phyloP scores from a whole-genome alignment of 2,329 filamentous ascomycete genomes.

The Aspergillus melleus region DNA sequence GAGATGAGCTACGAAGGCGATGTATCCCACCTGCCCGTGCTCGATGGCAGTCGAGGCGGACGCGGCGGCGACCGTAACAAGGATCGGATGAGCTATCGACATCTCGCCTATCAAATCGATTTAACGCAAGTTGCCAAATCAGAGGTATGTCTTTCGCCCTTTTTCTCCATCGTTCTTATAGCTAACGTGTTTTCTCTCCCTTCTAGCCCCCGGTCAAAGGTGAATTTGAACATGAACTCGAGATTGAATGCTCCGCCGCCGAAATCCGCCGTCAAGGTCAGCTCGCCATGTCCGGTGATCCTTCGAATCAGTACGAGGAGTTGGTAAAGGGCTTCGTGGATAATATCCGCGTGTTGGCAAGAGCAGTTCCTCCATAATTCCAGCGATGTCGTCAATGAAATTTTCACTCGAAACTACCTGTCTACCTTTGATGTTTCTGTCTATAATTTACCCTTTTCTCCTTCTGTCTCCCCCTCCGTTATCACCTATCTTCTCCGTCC shows the following conservation, averaged over 20 bases:
- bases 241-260: slow-evolving; percentile 49
- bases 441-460: background rate
- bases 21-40: slow-evolving; percentile 53
- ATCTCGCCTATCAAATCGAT: slow-evolving; percentile 85
- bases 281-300: slow-evolving; percentile 39
- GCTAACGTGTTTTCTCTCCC: slow-evolving; percentile 9
- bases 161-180: background rate
- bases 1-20: slow-evolving; percentile 84
- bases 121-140: slow-evolving; percentile 78
- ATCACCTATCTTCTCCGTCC: background rate
- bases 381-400: background rate
- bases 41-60: slow-evolving; percentile 36
- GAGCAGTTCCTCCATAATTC: slow-evolving; percentile 37
- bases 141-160: slow-evolving; percentile 37
- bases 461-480: background rate
- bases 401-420: background rate
- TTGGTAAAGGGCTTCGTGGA: slow-evolving; percentile 51
- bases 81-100: slow-evolving; percentile 87
- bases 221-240: slow-evolving; percentile 50
- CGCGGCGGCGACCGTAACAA: slow-evolving; percentile 68
- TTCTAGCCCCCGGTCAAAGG: slow-evolving; percentile 32
- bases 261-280: slow-evolving; percentile 47
- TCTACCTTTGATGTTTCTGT: slow-evolving; percentile 4
- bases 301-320: slow-evolving; percentile 46
- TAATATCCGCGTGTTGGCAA: slow-evolving; percentile 48